These are phyloP conservation scores for Pyrenophora teres DNA, from an alignment of 2,329 filamentous ascomycete species.

Conservation along the genomic window DNA sequence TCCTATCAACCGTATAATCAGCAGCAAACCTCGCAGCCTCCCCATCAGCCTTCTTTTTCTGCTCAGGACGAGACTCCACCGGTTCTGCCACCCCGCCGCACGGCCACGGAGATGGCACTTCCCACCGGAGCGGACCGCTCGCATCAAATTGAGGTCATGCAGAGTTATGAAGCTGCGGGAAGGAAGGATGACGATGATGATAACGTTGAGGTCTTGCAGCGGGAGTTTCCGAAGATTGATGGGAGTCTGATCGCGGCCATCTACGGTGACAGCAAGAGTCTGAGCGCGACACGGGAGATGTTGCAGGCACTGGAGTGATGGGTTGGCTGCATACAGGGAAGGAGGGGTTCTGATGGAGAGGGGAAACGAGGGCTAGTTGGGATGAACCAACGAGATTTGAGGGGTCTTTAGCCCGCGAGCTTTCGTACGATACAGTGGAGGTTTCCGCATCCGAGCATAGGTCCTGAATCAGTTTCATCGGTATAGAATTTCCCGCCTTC, in stretches of 20 bases:
- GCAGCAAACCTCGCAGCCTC: constrained; percentile 7
- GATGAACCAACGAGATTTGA: not conserved
- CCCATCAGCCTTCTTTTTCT: constrained; percentile 5
- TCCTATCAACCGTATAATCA: constrained; percentile 13
- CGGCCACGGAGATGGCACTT: constrained; percentile 45
- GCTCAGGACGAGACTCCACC: constrained; percentile 24
- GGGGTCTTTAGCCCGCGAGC: no score
- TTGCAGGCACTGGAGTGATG: constrained; percentile 45
- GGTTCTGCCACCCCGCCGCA: constrained; percentile 35
- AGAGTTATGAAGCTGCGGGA: constrained; percentile 45
- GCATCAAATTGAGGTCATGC: constrained; percentile 51
- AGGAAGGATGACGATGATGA: constrained; percentile 47
- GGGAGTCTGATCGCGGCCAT: constrained; percentile 53
- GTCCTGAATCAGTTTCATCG: no score
- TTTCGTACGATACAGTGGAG: no score
- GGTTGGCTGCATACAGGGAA: not conserved
- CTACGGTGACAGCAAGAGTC: constrained; percentile 49
- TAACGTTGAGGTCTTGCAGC: constrained; percentile 49
- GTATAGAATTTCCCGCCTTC: no score
- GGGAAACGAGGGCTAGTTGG: no score
- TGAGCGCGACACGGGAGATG: constrained; percentile 53
- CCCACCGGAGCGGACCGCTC: constrained; percentile 49
- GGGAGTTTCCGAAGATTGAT: constrained; percentile 53
- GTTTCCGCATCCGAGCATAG: no score
- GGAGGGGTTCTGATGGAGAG: not conserved